Conservation (phyloP, 2,329 filamentous ascomycete species). For the Dactylonectria estremocensis region DNA sequence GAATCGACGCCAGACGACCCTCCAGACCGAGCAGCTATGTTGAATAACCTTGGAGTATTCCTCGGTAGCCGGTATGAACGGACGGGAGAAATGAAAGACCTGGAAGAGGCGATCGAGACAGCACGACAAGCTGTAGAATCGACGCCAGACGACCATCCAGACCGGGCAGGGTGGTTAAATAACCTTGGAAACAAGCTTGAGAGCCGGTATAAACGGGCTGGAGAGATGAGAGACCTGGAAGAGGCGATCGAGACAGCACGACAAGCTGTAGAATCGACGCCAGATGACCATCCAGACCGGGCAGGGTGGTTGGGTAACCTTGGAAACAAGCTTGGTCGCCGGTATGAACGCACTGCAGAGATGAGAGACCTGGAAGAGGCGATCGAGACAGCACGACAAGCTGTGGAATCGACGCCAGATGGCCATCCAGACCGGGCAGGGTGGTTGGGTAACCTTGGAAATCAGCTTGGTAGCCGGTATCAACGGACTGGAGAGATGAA, state of each 20-base stretch:
- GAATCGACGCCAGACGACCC: neutral
- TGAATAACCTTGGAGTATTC: slow-evolving; percentile 1
- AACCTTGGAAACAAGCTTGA: neutral
- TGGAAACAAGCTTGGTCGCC: no score
- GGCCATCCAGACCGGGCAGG: no score
- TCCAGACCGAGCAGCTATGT: neutral
- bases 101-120: slow-evolving; percentile 14
- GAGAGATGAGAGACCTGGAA: slow-evolving; percentile 13
- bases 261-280: no score
- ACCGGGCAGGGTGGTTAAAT: neutral
- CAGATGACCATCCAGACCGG: neutral
- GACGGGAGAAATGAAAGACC: slow-evolving; percentile 11
- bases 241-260: neutral
- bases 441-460: no score
- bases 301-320: no score
- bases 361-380: no score
- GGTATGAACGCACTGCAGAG: no score
- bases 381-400: no score
- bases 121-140: neutral
- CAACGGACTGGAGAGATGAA: no score
- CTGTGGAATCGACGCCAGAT: no score
- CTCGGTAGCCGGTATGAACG: slow-evolving; percentile 3
- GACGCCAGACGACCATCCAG: slow-evolving; percentile 5
- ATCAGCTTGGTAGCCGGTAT: no score
- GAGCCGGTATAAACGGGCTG: neutral